Percentiles rank a stretch among this genome's conserved stretches.
Evolutionary conservation across 768 basidiomycete species (phyloP).

Genomic region (Stropharia rugosoannulata): DNA sequence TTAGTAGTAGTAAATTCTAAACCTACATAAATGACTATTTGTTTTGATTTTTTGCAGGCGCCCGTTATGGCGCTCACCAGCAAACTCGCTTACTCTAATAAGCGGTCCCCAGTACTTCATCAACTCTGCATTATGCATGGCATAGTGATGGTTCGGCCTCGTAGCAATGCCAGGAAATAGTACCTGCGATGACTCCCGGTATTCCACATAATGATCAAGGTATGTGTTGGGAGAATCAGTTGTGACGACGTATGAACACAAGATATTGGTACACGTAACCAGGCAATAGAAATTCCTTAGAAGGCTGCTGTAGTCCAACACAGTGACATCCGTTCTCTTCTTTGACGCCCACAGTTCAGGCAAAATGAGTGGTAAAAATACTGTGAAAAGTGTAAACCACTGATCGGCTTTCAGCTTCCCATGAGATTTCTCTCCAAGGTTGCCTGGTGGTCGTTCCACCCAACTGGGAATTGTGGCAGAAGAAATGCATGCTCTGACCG

Average conservation of each 20-base stretch:
- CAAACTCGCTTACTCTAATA: conserved; percentile 17
- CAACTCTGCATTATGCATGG: conserved; percentile 19
- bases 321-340: not conserved
- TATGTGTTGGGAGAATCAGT: conserved; percentile 10
- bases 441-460: conserved; percentile 19
- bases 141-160: conserved; percentile 24
- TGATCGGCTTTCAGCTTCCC: conserved; percentile 24
- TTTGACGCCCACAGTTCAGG: conserved; percentile 16
- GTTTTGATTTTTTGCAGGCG: conserved; percentile 19
- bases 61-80: conserved; percentile 17
- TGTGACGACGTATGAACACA: conserved; percentile 13
- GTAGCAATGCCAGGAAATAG: conserved; percentile 17
- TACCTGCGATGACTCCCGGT: conserved; percentile 10
- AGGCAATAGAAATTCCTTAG: conserved; percentile 20
- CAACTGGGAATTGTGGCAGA: conserved; percentile 12
- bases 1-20: not conserved
- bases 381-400: conserved; percentile 16
- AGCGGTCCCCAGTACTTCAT: conserved; percentile 21
- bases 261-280: conserved; percentile 20
- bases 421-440: conserved; percentile 19
- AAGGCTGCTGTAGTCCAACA: not conserved
- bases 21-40: conserved; percentile 18
- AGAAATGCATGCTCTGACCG: conserved; percentile 7
- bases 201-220: conserved; percentile 16
- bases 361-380: conserved; percentile 20